These are phyloP conservation scores for Claviceps cyperi DNA, from an alignment of 2,329 filamentous ascomycete genomes.

Conservation along the genomic window DNA sequence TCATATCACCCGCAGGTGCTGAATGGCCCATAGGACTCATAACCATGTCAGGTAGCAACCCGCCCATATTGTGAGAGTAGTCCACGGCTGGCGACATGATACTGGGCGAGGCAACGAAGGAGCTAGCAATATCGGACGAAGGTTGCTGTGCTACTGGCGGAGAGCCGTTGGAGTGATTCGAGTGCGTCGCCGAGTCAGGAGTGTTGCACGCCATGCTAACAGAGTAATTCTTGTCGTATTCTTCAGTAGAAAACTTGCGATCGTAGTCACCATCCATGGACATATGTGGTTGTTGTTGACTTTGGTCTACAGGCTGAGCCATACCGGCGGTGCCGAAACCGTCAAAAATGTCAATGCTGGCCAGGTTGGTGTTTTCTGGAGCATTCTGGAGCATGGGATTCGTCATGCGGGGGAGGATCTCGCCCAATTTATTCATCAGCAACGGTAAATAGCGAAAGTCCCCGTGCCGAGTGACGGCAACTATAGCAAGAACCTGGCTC, in stretches of 20 bases:
- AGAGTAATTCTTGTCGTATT: constrained; percentile 25
- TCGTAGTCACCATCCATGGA: constrained; percentile 34
- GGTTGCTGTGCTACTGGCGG: constrained; percentile 15
- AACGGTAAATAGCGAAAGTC: constrained; percentile 65
- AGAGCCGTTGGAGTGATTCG: constrained; percentile 17
- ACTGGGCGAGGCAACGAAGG: constrained; percentile 37
- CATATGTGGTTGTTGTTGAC: constrained; percentile 18
- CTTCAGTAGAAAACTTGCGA: constrained; percentile 29
- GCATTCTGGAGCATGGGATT: constrained; percentile 46
- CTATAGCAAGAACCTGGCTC: constrained; percentile 50
- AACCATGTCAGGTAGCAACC: constrained; percentile 40
- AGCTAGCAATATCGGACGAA: constrained; percentile 27
- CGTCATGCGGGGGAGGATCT: constrained; percentile 49
- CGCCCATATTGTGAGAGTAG: constrained; percentile 28
- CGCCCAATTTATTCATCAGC: constrained; percentile 60
- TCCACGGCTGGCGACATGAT: constrained; percentile 40
- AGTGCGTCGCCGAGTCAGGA: constrained; percentile 19
- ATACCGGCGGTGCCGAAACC: constrained; percentile 50
- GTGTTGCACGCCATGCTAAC: constrained; percentile 21
- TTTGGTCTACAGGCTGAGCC: constrained; percentile 31
- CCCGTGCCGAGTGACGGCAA: constrained; percentile 58
- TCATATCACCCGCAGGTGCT: constrained; percentile 10
- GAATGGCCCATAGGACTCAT: constrained; percentile 32
- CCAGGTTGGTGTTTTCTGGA: constrained; percentile 38
- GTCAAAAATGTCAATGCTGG: constrained; percentile 49